These are phyloP conservation scores for Ulvella scutata DNA, from an alignment of 139 green algal genomes.

Conservation along the genomic window DNA sequence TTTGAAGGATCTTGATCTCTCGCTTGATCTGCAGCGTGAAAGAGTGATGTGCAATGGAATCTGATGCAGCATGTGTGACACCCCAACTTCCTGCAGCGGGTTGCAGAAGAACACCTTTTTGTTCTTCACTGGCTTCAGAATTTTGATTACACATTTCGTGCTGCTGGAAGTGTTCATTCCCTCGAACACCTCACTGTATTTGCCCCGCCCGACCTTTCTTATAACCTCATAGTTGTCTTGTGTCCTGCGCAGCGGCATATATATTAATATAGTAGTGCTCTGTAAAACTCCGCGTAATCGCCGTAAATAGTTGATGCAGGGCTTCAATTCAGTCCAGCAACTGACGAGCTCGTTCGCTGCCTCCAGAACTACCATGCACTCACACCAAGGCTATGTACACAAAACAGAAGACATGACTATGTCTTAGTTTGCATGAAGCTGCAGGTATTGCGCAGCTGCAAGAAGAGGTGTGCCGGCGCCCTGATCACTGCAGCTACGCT, in stretches of 20 bases:
- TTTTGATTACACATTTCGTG: slow-evolving; percentile 89
- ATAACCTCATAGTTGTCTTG: slow-evolving; percentile 96
- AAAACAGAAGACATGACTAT: slow-evolving; percentile 11
- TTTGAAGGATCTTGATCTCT: slow-evolving; percentile 95
- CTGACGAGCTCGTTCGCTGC: too few species aligned
- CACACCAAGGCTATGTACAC: slow-evolving; percentile 22
- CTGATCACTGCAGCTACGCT: too few species aligned
- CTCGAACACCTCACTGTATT: slow-evolving; percentile 99
- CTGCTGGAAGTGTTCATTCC: slow-evolving; percentile 58
- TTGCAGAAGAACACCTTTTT: slow-evolving; percentile 50
- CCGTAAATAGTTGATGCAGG: too few species aligned
- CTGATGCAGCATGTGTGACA: not conserved
- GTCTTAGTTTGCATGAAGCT: too few species aligned
- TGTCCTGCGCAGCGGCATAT: slow-evolving; percentile 16
- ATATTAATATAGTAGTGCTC: slow-evolving; percentile 4
- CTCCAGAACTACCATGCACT: slow-evolving; percentile 5
- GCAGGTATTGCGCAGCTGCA: too few species aligned
- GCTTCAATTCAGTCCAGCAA: too few species aligned
- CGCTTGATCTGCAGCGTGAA: slow-evolving; percentile 66
- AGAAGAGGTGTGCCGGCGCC: too few species aligned
- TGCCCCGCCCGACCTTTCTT: slow-evolving; percentile 87
- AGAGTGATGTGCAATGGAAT: not conserved
- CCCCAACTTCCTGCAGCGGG: not conserved
- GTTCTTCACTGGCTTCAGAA: slow-evolving; percentile 98
- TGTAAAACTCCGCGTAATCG: too few species aligned